Base-by-base conservation (phyloP, 2,329 filamentous ascomycete genomes). In the Colletotrichum musae region DNA sequence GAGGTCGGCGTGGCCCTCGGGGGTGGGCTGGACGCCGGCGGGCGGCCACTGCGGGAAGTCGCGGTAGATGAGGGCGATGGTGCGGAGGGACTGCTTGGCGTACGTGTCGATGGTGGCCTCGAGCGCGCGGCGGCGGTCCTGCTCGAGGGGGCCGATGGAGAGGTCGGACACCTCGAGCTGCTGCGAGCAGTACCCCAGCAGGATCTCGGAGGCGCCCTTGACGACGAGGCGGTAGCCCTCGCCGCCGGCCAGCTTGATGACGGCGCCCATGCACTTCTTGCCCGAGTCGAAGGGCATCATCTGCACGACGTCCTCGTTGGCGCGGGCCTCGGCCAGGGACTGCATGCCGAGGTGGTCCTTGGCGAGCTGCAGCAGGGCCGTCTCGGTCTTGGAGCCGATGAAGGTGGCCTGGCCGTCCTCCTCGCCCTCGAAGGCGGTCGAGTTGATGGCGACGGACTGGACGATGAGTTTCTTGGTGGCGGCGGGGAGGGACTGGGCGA, bases 31-130 rank as follows among this genome's bases (percentile, higher is more conserved):
- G n/a, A 86, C 89, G 58, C 87, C 83, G 71, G 91, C 88, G 18
- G 85, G 91, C 28, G 93, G 92, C 87, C 91, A 93, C 67, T 83
- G 84, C 32, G 90, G 86, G 68, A 93, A 94, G 72, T 96, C 93
- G 53, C 88, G 87, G 79, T 93, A 94, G 5, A 93, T 86, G 71
- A 95, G 85, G 18, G 89, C 92, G 62, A 95, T 94, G 0, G 92
- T 94, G 56, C 93, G 89, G 13, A 95, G 86, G n/a, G 92, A 93
- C 45, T 87, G 82, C 24, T 83, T 83, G 15, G 89, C 89, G 73
- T 91, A 91, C 5, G 84, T 82, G 60, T 87, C 85, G 72, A 92
- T 92, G 64, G 88, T 79, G 41, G 81, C 75, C 60, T 84, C 83
- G 43, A 91, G 79, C 1, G 83, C 84, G 52, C 89, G 83, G 39